These are phyloP conservation scores for Clavaria fumosa DNA, from an alignment of 768 basidiomycete species.

Conservation along the genomic window DNA sequence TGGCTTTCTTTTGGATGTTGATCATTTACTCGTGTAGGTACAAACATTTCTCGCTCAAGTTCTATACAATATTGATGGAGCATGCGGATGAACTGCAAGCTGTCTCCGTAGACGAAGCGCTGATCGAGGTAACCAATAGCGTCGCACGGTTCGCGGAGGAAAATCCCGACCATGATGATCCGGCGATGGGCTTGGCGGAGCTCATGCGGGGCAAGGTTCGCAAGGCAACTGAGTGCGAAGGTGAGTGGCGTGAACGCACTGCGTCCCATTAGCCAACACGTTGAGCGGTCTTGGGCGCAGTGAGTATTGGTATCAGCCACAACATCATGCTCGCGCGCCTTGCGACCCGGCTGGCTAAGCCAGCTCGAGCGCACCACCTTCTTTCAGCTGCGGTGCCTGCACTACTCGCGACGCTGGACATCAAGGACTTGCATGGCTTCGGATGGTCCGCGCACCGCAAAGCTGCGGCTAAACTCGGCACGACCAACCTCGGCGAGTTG, in stretches of 20 bases:
- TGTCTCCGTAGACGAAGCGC: slow-evolving; percentile 91
- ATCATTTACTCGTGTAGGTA: slow-evolving; percentile 35
- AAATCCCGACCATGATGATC: slow-evolving; percentile 27
- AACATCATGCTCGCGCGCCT: slow-evolving; percentile 89
- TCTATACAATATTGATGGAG: slow-evolving; percentile 85
- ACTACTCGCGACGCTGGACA: slow-evolving; percentile 52
- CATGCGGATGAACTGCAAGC: slow-evolving; percentile 88
- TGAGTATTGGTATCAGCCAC: slow-evolving; percentile 82
- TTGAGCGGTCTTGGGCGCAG: slow-evolving; percentile 26
- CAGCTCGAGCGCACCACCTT: slow-evolving; percentile 75
- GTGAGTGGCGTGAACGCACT: slow-evolving; percentile 23
- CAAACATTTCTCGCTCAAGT: slow-evolving; percentile 67
- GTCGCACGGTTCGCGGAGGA: slow-evolving; percentile 28
- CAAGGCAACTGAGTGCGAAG: slow-evolving; percentile 73
- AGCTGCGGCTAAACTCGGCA: slow-evolving; percentile 64
- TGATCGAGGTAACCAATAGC: slow-evolving; percentile 69
- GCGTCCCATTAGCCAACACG: not conserved
- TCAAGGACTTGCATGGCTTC: slow-evolving; percentile 79
- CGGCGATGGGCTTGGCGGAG: slow-evolving; percentile 69
- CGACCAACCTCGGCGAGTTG: slow-evolving; percentile 54
- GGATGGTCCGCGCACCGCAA: slow-evolving; percentile 65
- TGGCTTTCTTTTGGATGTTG: not conserved
- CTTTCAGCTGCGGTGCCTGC: slow-evolving; percentile 31
- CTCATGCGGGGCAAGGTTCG: slow-evolving; percentile 63
- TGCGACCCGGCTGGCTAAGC: slow-evolving; percentile 84